A percentile compares a stretch with the other conserved stretches of the same genome.
These are phyloP conservation scores for Porphyrellus cyaneotinctus DNA, from an alignment of 768 basidiomycete species.

Conservation along the genomic window DNA sequence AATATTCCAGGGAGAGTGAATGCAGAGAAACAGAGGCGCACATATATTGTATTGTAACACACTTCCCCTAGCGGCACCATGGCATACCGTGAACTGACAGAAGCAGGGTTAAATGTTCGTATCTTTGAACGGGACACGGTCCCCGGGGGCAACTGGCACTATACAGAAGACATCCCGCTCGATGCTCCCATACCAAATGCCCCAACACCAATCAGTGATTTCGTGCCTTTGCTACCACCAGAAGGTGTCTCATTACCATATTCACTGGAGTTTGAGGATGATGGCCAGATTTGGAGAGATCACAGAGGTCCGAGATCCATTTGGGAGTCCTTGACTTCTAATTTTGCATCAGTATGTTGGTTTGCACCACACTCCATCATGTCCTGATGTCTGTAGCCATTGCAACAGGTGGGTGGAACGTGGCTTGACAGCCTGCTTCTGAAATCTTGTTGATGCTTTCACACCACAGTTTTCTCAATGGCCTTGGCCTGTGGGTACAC, in stretches of 20 bases:
- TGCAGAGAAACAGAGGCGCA: no score
- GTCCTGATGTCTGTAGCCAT: background rate
- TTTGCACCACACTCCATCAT: no score
- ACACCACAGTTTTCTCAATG: constrained; percentile 8
- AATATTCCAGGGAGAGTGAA: no score
- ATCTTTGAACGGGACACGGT: constrained; percentile 16
- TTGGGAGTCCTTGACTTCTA: constrained; percentile 14
- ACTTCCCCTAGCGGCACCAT: no score
- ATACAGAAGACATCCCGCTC: constrained; percentile 11
- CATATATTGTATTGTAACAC: no score
- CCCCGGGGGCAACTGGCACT: constrained; percentile 14
- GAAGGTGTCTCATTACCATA: constrained; percentile 3
- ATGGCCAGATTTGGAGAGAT: constrained; percentile 3
- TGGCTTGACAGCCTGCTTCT: background rate
- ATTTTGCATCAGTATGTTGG: constrained; percentile 9
- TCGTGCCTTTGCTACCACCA: constrained; percentile 9
- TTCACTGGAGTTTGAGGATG: constrained; percentile 3
- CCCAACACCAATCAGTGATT: constrained; percentile 1
- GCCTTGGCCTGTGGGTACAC: constrained; percentile 16
- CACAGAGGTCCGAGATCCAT: constrained; percentile 12
- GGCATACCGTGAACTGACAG: constrained; percentile 13
- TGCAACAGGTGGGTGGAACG: constrained; percentile 1
- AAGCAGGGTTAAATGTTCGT: constrained; percentile 16
- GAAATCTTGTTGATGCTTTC: background rate
- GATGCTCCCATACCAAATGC: constrained; percentile 13